Base-by-base conservation (phyloP, 495 filamentous ascomycete species). In the Neurospora sp. region DNA sequence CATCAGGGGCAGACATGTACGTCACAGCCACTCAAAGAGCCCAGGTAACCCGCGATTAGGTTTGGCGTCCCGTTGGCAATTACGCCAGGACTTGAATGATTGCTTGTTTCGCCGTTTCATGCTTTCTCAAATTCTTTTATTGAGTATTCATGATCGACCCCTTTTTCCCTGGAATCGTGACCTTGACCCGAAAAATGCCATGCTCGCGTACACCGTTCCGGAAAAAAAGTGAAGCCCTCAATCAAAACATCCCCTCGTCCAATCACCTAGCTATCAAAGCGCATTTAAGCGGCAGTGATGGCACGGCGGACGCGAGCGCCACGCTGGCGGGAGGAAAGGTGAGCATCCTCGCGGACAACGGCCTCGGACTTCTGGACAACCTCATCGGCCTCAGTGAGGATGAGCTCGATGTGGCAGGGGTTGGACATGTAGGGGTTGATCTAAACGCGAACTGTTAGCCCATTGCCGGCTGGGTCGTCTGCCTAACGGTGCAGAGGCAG, bases 401-500 rank as follows among this genome's bases (percentile, higher is more conserved):
- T 98, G 73, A 98, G 86, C 88, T 99, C 96, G 85, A 99, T 96
- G 89, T 99, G 96, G 91, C 94, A 99, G 74, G 96, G 96, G 89
- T 97, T 96, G 72, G 93, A 97, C 96, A 98, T 98, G 89, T 98
- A 98, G 71, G 94, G 94, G 89, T 97, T 98, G 88, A 98, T 98
- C 94, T 97, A 81, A 72, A 20, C 68, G 27, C 14, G 2, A 4
- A 35, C 37, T 44, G 74, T 85, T 78, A 84, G 81, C 68, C 31
- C 53, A 35, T 27, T 6, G 38, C 20, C 48, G 48, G 20, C 48
- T 6, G 71, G 68, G 22, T 70, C 59, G 59, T 70, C 70, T 39
- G 46, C 40, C 37, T 75, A 68, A 71, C 75, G 35, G 73, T 3
- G 31, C 40, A 6, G 46, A 12, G 18, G 27, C 53, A 65, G 53